Percentiles rank a stretch among this genome's conserved stretches.
Evolutionary conservation across 495 filamentous ascomycete genomes (phyloP).

Genomic region (Penicillium subrubescens): DNA sequence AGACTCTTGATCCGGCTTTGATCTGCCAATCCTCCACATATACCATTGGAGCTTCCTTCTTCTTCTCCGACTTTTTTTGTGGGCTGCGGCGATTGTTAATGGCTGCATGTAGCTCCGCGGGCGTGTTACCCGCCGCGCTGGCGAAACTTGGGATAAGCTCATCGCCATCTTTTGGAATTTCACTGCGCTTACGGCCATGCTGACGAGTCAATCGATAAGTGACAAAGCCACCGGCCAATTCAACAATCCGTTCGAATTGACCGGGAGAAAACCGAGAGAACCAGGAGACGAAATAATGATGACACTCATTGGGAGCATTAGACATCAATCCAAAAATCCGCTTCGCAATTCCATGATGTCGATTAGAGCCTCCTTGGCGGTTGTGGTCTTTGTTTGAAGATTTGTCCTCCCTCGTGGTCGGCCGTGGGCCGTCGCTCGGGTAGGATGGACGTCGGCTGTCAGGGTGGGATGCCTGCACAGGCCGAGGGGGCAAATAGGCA

Average conservation of each 20-base stretch:
- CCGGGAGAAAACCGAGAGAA: conserved; percentile 70
- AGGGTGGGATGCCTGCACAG: conserved; percentile 12
- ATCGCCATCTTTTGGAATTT: conserved; percentile 56
- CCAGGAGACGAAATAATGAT: conserved; percentile 85
- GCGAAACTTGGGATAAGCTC: conserved; percentile 72
- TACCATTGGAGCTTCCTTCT: conserved; percentile 54
- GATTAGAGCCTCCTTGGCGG: conserved; percentile 43
- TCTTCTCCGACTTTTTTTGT: conserved; percentile 44
- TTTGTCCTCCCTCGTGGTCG: conserved; percentile 24
- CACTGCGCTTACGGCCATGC: conserved; percentile 64
- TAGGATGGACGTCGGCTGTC: conserved; percentile 35
- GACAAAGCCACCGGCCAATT: conserved; percentile 77
- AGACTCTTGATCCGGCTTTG: conserved; percentile 75
- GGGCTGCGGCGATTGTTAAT: conserved; percentile 65
- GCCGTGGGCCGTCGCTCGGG: conserved; percentile 25
- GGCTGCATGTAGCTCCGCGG: conserved; percentile 76
- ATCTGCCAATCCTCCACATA: conserved; percentile 94
- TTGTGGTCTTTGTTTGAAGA: conserved; percentile 20
- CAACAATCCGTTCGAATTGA: conserved; percentile 72
- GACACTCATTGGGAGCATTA: conserved; percentile 73
- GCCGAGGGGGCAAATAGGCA: conserved; percentile 9
- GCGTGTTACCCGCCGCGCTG: conserved; percentile 58
- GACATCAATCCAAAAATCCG: conserved; percentile 80
- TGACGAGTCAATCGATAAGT: conserved; percentile 79
- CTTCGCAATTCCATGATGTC: conserved; percentile 85